A percentile compares a stretch with the other conserved stretches of the same genome.
phyloP scores from a whole-genome alignment of 1,139 yeast species.

The Pichia sp. region DNA sequence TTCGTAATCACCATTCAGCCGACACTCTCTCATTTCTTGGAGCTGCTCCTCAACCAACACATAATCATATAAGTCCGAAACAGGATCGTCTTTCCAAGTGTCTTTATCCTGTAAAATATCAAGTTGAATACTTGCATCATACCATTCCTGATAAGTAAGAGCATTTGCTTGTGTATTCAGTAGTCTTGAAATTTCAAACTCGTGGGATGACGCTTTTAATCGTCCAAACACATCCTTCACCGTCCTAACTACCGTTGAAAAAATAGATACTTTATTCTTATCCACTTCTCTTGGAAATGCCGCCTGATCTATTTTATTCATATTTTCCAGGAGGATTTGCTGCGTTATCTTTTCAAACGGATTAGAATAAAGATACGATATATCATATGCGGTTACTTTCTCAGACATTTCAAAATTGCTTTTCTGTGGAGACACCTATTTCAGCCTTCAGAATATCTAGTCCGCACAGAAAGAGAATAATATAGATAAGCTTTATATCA shows the following conservation, averaged over 20 bases:
- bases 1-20: slow-evolving; percentile 49
- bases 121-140: slow-evolving; percentile 47
- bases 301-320: slow-evolving; percentile 3
- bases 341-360: slow-evolving; percentile 22
- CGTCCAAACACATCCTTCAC: too few species aligned
- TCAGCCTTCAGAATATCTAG: too few species aligned
- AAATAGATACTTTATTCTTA: too few species aligned
- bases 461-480: too few species aligned
- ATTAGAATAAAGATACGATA: slow-evolving; percentile 11
- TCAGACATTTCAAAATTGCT: slow-evolving; percentile 2
- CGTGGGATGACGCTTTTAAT: slow-evolving; percentile 1
- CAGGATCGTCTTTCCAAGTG: slow-evolving; percentile 59
- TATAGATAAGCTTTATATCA: too few species aligned
- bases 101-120: slow-evolving; percentile 60
- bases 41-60: slow-evolving; percentile 47
- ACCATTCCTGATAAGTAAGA: slow-evolving; percentile 65
- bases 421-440: too few species aligned
- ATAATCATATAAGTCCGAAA: slow-evolving; percentile 65
- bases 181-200: slow-evolving; percentile 22
- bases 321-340: slow-evolving; percentile 8
- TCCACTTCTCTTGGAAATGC: too few species aligned
- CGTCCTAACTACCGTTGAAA: too few species aligned
- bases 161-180: slow-evolving; percentile 49
- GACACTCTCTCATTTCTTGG: slow-evolving; percentile 51
- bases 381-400: slow-evolving; percentile 18